phyloP scores from a whole-genome alignment of 305 asterid genomes.

The Solanum hybrid region DNA sequence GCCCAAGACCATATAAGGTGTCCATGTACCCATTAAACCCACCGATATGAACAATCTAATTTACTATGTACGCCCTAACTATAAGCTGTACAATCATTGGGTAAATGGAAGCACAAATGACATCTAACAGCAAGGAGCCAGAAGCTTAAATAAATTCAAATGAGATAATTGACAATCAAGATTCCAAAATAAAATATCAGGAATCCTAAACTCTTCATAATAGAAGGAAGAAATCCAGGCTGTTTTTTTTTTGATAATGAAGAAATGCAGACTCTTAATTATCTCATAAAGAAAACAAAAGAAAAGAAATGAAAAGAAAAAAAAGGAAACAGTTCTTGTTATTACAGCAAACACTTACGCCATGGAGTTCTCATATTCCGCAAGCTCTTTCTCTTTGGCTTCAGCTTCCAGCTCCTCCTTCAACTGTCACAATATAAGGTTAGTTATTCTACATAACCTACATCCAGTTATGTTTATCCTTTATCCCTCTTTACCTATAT shows the following conservation, averaged over 20 bases:
- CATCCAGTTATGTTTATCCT: background rate
- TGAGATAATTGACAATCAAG: background rate
- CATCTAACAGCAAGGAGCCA: background rate
- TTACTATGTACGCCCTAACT: background rate
- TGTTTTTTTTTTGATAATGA: no score
- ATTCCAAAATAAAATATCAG: background rate
- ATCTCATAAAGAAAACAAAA: background rate
- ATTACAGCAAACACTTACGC: conserved; percentile 29
- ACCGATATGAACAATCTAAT: background rate
- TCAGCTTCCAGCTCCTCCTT: conserved; percentile 78
- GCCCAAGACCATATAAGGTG: background rate
- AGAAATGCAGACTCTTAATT: background rate
- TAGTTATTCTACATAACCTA: background rate
- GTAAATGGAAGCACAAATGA: background rate
- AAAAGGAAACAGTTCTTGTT: background rate
- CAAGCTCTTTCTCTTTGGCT: conserved; percentile 87
- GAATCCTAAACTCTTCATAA: background rate
- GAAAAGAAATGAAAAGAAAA: background rate
- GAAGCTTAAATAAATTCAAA: background rate
- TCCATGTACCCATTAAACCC: background rate
- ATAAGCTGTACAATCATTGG: background rate
- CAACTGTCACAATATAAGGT: conserved; percentile 37
- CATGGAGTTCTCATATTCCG: conserved; percentile 51
- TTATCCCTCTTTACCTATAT: background rate
- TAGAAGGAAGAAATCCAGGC: background rate